Base-by-base conservation (phyloP, 176 grass and related monocot species). In the Rhynchospora tenuis region DNA sequence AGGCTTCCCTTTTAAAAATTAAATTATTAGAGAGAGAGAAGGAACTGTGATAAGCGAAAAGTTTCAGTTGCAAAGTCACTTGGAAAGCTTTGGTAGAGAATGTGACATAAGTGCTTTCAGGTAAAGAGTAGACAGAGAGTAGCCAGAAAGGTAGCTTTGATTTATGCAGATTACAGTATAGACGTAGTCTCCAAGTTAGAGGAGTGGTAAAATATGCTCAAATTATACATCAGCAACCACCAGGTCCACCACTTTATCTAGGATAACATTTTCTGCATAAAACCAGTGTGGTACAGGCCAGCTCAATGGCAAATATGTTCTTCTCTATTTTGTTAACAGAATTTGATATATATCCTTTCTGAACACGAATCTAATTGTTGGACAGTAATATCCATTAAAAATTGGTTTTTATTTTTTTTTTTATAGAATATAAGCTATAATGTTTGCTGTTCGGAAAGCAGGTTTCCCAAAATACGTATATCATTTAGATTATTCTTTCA, bases 121-220 rank as follows among this genome's bases (percentile, higher is more conserved):
- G 80, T 82, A 82, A 64, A 45, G 61, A 45, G 79, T 82, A 82
- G 60, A 23, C 15, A 81, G n/a, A 48, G 79, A 82, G 79, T 82
- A 82, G 38, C 79, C 59, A 61, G 42, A 65, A 82, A 64, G 59
- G 80, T 14, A 59, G 33, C 57, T 43, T 16, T 60, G 42, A 61
- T 44, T 12, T 62, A 14, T 81, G 56, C 59, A 81, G 33, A 20
- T 81, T 81, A 43, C 19, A 61, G 57, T 9, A 81, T 62, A 81
- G 78, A 45, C 78, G 78, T 81, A 81, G 78, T 12, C 33, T 81
- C 31, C 9, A 81, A 81, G 57, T 16, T 46, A 63, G 1, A 63
- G 19, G 59, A 57, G 20, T 78, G 23, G 16, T 56, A 56, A 55
- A 78, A 50, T 61, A 46, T 81, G 7, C 48, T 51, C 48, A 12